A percentile compares a stretch with the other conserved stretches of the same genome.
Evolutionary conservation across 768 basidiomycete species (phyloP).

Genomic region (Omphalotus guepiniiformis): DNA sequence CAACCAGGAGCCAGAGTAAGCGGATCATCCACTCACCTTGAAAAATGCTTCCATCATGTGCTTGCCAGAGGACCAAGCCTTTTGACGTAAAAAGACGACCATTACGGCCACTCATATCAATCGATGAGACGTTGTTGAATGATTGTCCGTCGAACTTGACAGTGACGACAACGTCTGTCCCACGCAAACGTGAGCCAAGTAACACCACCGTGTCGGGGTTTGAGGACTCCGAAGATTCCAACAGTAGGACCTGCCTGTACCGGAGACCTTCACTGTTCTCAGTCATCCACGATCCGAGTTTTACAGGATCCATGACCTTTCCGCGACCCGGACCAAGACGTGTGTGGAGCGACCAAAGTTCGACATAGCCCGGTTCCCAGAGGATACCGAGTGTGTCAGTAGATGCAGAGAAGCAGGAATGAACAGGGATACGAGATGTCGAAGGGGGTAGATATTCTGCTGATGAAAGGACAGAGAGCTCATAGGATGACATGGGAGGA

Average conservation of each 20-base stretch:
- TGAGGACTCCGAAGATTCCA: constrained; percentile 2
- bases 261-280: constrained; percentile 13
- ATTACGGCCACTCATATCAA: constrained; percentile 33
- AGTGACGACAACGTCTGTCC: constrained; percentile 30
- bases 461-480: constrained; percentile 28
- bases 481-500: constrained; percentile 89
- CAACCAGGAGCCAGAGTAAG: not conserved
- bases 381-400: constrained; percentile 61
- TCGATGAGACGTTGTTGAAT: constrained; percentile 10
- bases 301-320: constrained; percentile 55
- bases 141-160: constrained; percentile 20
- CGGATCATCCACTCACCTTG: constrained; percentile 30
- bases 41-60: constrained; percentile 42
- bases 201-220: constrained; percentile 23
- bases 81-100: constrained; percentile 43
- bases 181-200: constrained; percentile 34
- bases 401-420: constrained; percentile 56
- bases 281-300: constrained; percentile 30
- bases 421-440: constrained; percentile 48
- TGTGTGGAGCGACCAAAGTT: constrained; percentile 68
- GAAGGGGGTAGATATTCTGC: constrained; percentile 13
- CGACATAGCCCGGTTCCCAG: constrained; percentile 64
- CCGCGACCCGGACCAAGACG: constrained; percentile 52
- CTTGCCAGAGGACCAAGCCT: constrained; percentile 35
- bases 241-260: constrained; percentile 32